Evolutionary conservation across 768 basidiomycete species (phyloP).

Genomic region (Amanita jacksonii): DNA sequence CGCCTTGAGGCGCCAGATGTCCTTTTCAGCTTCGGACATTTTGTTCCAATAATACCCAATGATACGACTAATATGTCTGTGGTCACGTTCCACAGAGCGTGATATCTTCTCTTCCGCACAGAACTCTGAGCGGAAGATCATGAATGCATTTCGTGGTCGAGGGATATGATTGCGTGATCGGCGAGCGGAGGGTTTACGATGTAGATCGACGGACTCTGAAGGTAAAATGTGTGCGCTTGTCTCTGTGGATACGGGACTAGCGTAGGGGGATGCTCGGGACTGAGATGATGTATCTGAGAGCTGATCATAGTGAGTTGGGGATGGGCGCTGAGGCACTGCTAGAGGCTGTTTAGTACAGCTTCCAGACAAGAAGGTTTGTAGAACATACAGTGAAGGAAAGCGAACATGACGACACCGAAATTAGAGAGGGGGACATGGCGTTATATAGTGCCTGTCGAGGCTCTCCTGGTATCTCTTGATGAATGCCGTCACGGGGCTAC

Average conservation of each 20-base stretch:
- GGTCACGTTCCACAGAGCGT: slow-evolving; percentile 42
- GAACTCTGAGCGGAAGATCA: slow-evolving; percentile 56
- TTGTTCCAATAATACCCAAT: slow-evolving; percentile 46
- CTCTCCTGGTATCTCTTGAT: slow-evolving; percentile 2
- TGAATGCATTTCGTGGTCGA: slow-evolving; percentile 81
- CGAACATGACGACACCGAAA: slow-evolving; percentile 4
- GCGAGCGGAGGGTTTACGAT: slow-evolving; percentile 10
- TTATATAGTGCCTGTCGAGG: slow-evolving; percentile 7
- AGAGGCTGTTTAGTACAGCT: not conserved
- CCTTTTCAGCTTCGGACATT: slow-evolving; percentile 40
- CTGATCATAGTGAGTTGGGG: not conserved
- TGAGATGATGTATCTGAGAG: not conserved
- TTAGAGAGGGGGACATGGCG: slow-evolving; percentile 4
- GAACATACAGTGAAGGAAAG: slow-evolving; percentile 1
- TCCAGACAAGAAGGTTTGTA: not conserved
- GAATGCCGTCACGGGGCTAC: slow-evolving; percentile 2
- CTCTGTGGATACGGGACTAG: not conserved
- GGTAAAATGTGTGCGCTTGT: not conserved
- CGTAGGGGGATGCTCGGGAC: not conserved
- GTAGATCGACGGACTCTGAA: not conserved
- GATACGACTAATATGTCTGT: slow-evolving; percentile 49
- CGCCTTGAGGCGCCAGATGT: slow-evolving; percentile 40
- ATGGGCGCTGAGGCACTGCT: not conserved
- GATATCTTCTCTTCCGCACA: slow-evolving; percentile 40
- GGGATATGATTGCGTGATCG: slow-evolving; percentile 43